A percentile compares a stretch with the other conserved stretches of the same genome.
These are phyloP conservation scores for Quercus tomentella DNA, from an alignment of 331 rosid genomes.

Conservation along the genomic window DNA sequence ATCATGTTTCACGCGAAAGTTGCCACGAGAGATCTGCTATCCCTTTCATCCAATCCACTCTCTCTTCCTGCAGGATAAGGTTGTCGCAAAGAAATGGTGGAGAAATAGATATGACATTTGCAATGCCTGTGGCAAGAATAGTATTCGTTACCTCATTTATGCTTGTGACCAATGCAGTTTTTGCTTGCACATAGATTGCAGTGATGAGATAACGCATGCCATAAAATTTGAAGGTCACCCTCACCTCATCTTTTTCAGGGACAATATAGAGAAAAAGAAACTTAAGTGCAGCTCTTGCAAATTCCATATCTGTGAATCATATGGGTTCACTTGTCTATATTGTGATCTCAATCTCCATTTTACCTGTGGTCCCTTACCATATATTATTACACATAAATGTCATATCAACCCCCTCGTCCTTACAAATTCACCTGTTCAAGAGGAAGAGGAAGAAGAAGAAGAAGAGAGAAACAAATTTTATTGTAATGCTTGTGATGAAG, in stretches of 20 bases:
- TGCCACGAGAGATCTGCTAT: not conserved
- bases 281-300: not conserved
- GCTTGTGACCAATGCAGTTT: not conserved
- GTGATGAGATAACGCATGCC: not conserved
- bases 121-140: not conserved
- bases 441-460: not conserved
- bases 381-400: not conserved
- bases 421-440: not conserved
- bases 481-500: constrained; percentile 4
- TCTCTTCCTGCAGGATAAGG: not conserved
- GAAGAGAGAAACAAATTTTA: not conserved
- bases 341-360: constrained; percentile 6
- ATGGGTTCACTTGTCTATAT: not conserved
- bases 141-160: no score
- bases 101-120: not conserved
- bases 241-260: not conserved
- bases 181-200: not conserved
- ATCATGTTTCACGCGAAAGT: not conserved
- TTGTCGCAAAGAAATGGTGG: not conserved
- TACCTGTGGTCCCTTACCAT: constrained; percentile 14
- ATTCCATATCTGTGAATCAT: not conserved
- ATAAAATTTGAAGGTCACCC: not conserved
- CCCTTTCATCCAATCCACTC: not conserved
- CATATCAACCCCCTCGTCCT: not conserved
- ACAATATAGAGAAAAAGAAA: not conserved